phyloP scores from a whole-genome alignment of 129 eudicot genomes.

The Lonicera japonica region DNA sequence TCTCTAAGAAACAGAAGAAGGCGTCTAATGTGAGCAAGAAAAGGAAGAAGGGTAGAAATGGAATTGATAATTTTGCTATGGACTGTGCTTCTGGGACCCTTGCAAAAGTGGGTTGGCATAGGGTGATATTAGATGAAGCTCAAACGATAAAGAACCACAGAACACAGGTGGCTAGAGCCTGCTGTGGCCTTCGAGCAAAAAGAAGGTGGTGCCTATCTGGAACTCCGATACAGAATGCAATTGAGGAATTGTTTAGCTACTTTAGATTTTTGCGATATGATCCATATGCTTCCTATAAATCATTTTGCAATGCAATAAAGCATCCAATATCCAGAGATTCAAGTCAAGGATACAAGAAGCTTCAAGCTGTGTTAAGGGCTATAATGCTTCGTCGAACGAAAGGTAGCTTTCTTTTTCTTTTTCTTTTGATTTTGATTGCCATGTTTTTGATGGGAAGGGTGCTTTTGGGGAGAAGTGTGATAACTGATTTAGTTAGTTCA shows the following conservation, averaged over 20 bases:
- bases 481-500: not conserved
- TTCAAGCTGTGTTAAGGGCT: slow-evolving; percentile 66
- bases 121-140: slow-evolving; percentile 95
- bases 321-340: slow-evolving; percentile 67
- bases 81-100: slow-evolving; percentile 67
- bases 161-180: slow-evolving; percentile 81
- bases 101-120: slow-evolving; percentile 73
- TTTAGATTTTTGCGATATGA: slow-evolving; percentile 81
- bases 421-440: not conserved
- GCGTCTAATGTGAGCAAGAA: slow-evolving; percentile 33
- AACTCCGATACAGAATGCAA: slow-evolving; percentile 89
- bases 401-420: slow-evolving; percentile 41
- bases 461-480: not conserved
- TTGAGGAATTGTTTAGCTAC: slow-evolving; percentile 86
- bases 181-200: slow-evolving; percentile 90
- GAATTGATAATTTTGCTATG: slow-evolving; percentile 35
- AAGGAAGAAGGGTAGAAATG: slow-evolving; percentile 59
- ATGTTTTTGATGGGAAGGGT: not conserved
- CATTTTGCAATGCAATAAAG: slow-evolving; percentile 54
- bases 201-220: slow-evolving; percentile 95
- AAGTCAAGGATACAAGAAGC: slow-evolving; percentile 66
- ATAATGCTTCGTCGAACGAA: slow-evolving; percentile 96
- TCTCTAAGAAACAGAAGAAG: slow-evolving; percentile 52
- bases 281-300: slow-evolving; percentile 54
- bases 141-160: slow-evolving; percentile 91